Base-by-base conservation (phyloP, 148 eudicot genomes). In the Nyssa sinensis region DNA sequence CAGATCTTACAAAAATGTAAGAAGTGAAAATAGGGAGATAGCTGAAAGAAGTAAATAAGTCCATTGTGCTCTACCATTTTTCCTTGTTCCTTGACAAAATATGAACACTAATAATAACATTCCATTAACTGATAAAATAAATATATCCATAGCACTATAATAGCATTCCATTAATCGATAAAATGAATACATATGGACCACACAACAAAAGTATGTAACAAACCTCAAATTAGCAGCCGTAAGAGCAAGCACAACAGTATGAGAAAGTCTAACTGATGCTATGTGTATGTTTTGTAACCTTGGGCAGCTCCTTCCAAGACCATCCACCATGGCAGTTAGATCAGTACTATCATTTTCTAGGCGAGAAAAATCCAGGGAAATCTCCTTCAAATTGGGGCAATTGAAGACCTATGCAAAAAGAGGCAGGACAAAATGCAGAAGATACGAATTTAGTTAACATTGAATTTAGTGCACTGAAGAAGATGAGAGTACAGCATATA, bases 311-410 rank as follows among this genome's bases (percentile, higher is more conserved):
- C 93, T 86, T 76, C 94, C 97, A 74, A 95, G 64, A 75, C 86
- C 83, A 80, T 90, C 96, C 69, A 83, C 77, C 89, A 90, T 75
- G 66, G 85, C 35, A 66, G 86, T 70, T 64, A 92, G 84, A 83
- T 95, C 90, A 29, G 97, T 92, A 66, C 49, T 80, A 69, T 95
- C 96, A 83, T 85, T 89, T 76, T 84, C 96, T 86, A 82, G 91
- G 64, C 85, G 80, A 70, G 90, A 83, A 73, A 95, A 95, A 67
- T 84, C 87, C 69, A 95, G 80, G 24, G 97, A 95, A 69, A 92
- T 79, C 84, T 95, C 98, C 77, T 51, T 86, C 73, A 92, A 75
- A 79, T 86, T 85, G n/a, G 98, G 98, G 80, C 97, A 89, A 69
- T 90, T 92, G 67, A 92, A 81, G 34, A 88, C 85, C 99, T 95